Evolutionary conservation across 768 basidiomycete species (phyloP).

Genomic region (Boletus fagicola): DNA sequence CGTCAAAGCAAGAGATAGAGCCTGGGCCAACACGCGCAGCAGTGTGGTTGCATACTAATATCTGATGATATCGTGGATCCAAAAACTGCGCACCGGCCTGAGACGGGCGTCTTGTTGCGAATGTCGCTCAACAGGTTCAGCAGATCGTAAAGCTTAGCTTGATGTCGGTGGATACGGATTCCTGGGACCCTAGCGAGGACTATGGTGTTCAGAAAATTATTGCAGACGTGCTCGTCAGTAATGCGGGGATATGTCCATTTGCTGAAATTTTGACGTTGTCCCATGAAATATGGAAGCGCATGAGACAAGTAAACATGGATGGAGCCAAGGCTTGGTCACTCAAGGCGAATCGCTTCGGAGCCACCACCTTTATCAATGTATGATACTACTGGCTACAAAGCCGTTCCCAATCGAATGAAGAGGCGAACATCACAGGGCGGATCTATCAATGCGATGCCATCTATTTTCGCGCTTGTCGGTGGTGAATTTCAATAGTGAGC

Average conservation of each 20-base stretch:
- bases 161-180: too few relatives aligned
- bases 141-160: too few relatives aligned
- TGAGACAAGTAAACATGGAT: conserved; percentile 58
- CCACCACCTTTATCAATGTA: too few relatives aligned
- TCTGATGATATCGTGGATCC: conserved; percentile 65
- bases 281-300: conserved; percentile 43
- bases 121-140: too few relatives aligned
- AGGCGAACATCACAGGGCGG: conserved; percentile 66
- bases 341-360: too few relatives aligned
- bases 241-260: conserved; percentile 44
- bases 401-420: conserved; percentile 48
- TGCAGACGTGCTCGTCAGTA: too few relatives aligned
- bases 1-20: conserved; percentile 48
- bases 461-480: conserved; percentile 54
- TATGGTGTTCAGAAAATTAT: too few relatives aligned
- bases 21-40: conserved; percentile 14
- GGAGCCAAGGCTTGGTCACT: too few relatives aligned
- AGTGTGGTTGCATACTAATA: conserved; percentile 47
- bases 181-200: too few relatives aligned
- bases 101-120: too few relatives aligned
- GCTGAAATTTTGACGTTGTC: conserved; percentile 66
- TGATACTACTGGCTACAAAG: conserved; percentile 29
- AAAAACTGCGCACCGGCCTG: conserved; percentile 41
- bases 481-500: too few relatives aligned
- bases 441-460: conserved; percentile 43